Evolutionary conservation across 306 rosid genomes (phyloP).

Genomic region (Cicer arietinum): DNA sequence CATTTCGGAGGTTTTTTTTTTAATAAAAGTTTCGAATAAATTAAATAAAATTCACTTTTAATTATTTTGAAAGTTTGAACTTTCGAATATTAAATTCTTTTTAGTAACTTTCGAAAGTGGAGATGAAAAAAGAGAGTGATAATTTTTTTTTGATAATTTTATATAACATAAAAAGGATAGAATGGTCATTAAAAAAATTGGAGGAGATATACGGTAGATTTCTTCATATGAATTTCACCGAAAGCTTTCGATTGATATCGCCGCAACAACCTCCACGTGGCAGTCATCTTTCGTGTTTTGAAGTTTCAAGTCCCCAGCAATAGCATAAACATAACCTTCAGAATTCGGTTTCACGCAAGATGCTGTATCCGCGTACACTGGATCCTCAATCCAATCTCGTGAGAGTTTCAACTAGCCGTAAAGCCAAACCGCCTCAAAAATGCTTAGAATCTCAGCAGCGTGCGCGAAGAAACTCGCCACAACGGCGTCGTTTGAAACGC

Average conservation of each 20-base stretch:
- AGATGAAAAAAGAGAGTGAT: no score
- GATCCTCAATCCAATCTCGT: not conserved
- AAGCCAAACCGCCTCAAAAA: not conserved
- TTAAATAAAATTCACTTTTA: no score
- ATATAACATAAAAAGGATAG: no score
- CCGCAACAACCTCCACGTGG: not conserved
- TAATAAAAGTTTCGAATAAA: no score
- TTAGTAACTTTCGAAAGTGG: no score
- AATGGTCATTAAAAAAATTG: no score
- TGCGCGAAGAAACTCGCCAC: constrained; percentile 60
- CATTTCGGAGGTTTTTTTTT: no score
- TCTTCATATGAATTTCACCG: no score
- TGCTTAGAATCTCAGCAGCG: constrained; percentile 62
- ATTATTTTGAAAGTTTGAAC: no score
- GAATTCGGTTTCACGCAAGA: not conserved
- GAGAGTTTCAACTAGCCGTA: not conserved
- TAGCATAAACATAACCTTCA: constrained; percentile 15
- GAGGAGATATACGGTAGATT: no score
- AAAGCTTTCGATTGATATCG: not conserved
- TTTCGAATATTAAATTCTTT: no score
- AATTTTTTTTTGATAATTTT: no score
- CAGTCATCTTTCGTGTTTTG: not conserved
- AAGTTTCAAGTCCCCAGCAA: not conserved
- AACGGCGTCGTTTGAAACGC: constrained; percentile 50
- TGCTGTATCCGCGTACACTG: not conserved